A percentile compares a stretch with the other conserved stretches of the same genome.
phyloP scores from a whole-genome alignment of 768 basidiomycete genomes.

The Tricholoma sp. region DNA sequence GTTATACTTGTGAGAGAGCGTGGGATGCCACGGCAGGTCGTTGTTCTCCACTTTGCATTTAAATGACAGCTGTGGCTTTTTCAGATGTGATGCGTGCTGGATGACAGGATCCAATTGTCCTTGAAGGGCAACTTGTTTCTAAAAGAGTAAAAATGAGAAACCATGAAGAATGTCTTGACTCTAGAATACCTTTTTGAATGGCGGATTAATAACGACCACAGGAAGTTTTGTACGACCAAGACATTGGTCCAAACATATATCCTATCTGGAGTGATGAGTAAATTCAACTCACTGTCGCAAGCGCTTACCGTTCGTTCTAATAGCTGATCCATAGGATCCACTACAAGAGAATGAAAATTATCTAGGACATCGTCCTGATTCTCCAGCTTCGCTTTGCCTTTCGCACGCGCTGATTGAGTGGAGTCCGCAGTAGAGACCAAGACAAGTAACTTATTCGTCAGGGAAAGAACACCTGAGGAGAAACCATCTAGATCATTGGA shows the following conservation, averaged over 20 bases:
- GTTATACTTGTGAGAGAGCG: conserved; percentile 75
- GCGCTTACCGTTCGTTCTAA: conserved; percentile 74
- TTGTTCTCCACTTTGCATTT: conserved; percentile 53
- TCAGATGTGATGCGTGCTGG: conserved; percentile 68
- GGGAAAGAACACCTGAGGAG: conserved; percentile 56
- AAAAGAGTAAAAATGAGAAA: conserved; percentile 11
- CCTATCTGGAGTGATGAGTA: conserved; percentile 37
- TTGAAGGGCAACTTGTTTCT: conserved; percentile 29
- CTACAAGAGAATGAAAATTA: conserved; percentile 68
- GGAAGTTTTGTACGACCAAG: conserved; percentile 66
- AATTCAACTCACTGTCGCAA: background rate
- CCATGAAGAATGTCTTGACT: background rate
- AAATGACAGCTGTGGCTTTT: conserved; percentile 82
- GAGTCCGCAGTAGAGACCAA: conserved; percentile 42
- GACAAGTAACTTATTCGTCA: conserved; percentile 61
- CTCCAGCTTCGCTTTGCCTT: conserved; percentile 52
- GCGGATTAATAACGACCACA: conserved; percentile 53
- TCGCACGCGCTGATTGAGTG: conserved; percentile 24
- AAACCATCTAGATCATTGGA: conserved; percentile 67
- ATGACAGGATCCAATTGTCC: conserved; percentile 55
- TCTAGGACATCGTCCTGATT: conserved; percentile 82
- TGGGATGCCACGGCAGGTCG: conserved; percentile 62
- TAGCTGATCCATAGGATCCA: conserved; percentile 81
- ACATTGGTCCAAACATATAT: conserved; percentile 77
- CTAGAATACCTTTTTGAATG: conserved; percentile 10